Evolutionary conservation across 768 basidiomycete species (phyloP).

Genomic region (Terana coerulea): DNA sequence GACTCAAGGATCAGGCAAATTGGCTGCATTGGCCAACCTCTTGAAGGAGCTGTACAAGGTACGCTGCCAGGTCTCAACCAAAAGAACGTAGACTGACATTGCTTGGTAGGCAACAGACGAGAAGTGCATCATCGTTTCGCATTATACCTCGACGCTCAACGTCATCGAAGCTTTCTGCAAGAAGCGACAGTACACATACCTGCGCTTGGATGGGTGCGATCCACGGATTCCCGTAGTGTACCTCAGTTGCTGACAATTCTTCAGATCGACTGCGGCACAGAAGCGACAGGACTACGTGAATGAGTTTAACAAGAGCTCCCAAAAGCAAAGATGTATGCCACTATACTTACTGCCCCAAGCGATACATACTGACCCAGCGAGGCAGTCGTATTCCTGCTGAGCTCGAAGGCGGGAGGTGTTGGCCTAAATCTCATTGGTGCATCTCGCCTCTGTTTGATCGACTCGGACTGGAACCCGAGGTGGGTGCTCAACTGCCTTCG

Average conservation of each 20-base stretch:
- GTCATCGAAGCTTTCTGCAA: conserved; percentile 86
- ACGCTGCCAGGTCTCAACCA: neutral
- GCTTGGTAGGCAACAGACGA: conserved; percentile 67
- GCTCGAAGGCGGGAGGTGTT: conserved; percentile 93
- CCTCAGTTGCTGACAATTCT: neutral
- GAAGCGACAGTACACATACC: conserved; percentile 68
- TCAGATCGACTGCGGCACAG: conserved; percentile 69
- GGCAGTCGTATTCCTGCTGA: conserved; percentile 84
- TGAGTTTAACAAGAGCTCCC: conserved; percentile 76
- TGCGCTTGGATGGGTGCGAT: conserved; percentile 76
- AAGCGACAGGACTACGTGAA: conserved; percentile 89
- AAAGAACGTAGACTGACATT: neutral
- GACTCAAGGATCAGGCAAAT: conserved; percentile 57
- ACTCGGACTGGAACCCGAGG: conserved; percentile 96
- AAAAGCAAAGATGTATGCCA: conserved; percentile 64
- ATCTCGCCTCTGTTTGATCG: conserved; percentile 80
- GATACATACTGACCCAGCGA: neutral
- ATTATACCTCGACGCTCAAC: conserved; percentile 92
- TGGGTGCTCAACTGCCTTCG: conserved; percentile 20
- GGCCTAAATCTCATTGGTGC: conserved; percentile 93
- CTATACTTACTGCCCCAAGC: neutral
- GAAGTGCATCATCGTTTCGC: conserved; percentile 95
- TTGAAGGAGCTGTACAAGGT: conserved; percentile 61
- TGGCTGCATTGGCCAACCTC: conserved; percentile 61
- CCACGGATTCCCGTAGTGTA: conserved; percentile 23